Evolutionary conservation across 202 grass and related monocot species (phyloP).

Genomic region (Panicum virgatum): DNA sequence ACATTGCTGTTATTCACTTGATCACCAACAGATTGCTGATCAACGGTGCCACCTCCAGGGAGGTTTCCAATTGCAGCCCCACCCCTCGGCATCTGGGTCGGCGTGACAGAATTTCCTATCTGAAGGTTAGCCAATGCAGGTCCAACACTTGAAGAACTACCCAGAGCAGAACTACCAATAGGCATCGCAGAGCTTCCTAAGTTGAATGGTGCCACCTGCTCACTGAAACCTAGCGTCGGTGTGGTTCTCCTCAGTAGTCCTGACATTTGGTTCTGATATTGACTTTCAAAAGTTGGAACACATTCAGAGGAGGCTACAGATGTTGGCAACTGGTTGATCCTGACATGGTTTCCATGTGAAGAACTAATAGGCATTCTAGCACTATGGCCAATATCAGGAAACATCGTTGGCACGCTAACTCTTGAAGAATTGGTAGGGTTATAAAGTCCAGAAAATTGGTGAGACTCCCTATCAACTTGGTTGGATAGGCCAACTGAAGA

Average conservation of each 20-base stretch:
- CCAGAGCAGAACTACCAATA: neutral
- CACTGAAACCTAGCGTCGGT: neutral
- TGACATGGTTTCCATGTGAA: neutral
- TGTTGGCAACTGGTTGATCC: neutral
- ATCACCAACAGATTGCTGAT: neutral
- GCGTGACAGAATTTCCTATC: neutral
- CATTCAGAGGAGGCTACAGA: neutral
- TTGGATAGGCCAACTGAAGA: neutral
- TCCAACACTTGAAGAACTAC: slow-evolving; percentile 22
- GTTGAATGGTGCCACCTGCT: slow-evolving; percentile 5
- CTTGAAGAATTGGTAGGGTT: neutral
- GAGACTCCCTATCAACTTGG: neutral
- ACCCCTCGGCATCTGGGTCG: neutral
- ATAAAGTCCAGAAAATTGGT: neutral
- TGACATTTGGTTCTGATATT: slow-evolving; percentile 13
- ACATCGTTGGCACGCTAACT: neutral
- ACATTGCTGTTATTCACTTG: slow-evolving; percentile 22
- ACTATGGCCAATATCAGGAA: neutral
- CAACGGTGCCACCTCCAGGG: neutral
- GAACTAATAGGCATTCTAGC: neutral
- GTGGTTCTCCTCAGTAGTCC: neutral
- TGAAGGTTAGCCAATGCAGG: neutral
- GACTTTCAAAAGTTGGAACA: slow-evolving; percentile 4
- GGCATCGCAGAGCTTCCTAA: slow-evolving; percentile 9
- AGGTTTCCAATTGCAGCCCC: neutral